Conservation (phyloP, 768 basidiomycete species). For the Phylloporus arenicola region DNA sequence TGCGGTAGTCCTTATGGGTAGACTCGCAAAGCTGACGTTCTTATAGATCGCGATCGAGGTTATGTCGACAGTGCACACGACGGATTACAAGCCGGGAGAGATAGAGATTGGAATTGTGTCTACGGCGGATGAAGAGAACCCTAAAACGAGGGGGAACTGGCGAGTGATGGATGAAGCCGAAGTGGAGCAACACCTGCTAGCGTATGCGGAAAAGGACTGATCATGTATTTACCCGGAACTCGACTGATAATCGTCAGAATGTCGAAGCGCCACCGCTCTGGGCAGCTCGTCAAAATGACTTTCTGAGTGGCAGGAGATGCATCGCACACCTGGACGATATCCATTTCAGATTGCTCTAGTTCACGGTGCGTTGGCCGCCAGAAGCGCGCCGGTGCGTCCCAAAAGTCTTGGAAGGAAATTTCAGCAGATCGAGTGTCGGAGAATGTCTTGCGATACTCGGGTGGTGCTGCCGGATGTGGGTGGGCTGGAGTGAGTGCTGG, state of each 20-base stretch:
- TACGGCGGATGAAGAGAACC: conserved; percentile 61
- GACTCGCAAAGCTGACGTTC: conserved; percentile 3
- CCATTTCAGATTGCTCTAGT: conserved; percentile 55
- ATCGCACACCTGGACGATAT: conserved; percentile 54
- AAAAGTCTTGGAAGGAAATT: conserved; percentile 43
- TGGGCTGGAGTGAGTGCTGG: conserved; percentile 38
- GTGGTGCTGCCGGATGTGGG: conserved; percentile 63
- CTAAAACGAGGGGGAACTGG: conserved; percentile 71
- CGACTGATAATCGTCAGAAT: conserved; percentile 27
- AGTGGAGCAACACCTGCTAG: conserved; percentile 73
- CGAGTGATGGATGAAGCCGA: conserved; percentile 72
- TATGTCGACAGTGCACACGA: conserved; percentile 90
- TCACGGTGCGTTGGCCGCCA: conserved; percentile 48
- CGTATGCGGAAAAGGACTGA: conserved; percentile 88
- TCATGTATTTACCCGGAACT: too few relatives aligned
- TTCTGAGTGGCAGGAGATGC: neutral
- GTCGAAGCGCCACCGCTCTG: conserved; percentile 67
- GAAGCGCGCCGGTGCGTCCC: conserved; percentile 61
- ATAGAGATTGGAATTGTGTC: conserved; percentile 96
- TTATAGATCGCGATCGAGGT: conserved; percentile 86
- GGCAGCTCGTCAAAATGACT: neutral
- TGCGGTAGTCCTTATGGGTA: too few relatives aligned
- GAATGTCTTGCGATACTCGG: conserved; percentile 50
- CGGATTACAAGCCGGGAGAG: conserved; percentile 93
- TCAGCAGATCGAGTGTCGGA: conserved; percentile 29